These are phyloP conservation scores for Helenozyma rhizophorensis DNA, from an alignment of 805 yeast genomes.

Conservation along the genomic window DNA sequence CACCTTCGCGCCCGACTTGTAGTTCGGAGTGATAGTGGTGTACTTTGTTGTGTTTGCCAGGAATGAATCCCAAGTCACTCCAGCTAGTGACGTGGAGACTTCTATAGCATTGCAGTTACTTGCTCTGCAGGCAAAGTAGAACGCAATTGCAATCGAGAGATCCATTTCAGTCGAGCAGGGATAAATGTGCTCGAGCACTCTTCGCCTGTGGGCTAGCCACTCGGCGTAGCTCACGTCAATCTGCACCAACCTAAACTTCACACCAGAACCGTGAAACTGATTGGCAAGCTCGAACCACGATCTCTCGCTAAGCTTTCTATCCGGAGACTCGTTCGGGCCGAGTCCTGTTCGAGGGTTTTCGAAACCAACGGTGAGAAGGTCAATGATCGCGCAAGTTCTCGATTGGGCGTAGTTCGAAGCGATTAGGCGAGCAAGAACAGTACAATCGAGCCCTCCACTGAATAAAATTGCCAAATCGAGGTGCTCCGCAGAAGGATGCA, in stretches of 20 bases:
- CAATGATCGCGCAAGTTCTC: constrained; percentile 36
- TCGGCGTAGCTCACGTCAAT: constrained; percentile 69
- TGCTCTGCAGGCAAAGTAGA: constrained; percentile 78
- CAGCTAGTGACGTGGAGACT: background rate
- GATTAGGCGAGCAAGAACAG: constrained; percentile 63
- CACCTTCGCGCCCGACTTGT: constrained; percentile 58
- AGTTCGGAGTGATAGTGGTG: constrained; percentile 15
- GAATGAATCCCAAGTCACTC: constrained; percentile 15
- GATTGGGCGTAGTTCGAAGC: constrained; percentile 10
- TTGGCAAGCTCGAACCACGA: constrained; percentile 53
- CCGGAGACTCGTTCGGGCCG: constrained; percentile 71
- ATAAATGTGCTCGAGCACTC: constrained; percentile 64
- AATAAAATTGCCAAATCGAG: constrained; percentile 56
- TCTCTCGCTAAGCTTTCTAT: constrained; percentile 65
- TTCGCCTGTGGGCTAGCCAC: constrained; percentile 46
- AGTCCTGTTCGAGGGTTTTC: constrained; percentile 77
- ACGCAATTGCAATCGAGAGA: constrained; percentile 89
- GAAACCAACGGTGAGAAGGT: constrained; percentile 88
- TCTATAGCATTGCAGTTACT: constrained; percentile 5
- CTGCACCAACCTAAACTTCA: constrained; percentile 54
- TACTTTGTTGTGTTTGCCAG: background rate
- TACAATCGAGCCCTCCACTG: constrained; percentile 95
- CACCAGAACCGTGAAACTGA: constrained; percentile 30
- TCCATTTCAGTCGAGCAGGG: constrained; percentile 95
- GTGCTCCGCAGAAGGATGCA: constrained; percentile 26